Evolutionary conservation across 192 early-diverging fungal genomes (phyloP).

Genomic region (Backusella parvicylindrica): DNA sequence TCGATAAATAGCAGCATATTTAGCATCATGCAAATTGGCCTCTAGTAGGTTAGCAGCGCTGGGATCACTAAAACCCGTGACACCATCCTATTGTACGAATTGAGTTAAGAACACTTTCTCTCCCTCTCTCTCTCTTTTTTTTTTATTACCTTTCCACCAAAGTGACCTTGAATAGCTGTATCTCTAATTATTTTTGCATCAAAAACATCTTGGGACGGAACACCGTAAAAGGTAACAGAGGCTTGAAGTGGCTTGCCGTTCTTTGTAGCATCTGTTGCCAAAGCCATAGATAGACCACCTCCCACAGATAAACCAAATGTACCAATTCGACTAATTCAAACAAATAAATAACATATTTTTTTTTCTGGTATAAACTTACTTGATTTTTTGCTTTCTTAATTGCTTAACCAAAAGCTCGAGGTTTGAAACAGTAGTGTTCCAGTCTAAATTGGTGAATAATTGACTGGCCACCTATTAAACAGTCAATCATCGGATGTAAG

Average conservation of each 20-base stretch:
- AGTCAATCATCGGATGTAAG: background rate
- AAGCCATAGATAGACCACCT: slow-evolving; percentile 38
- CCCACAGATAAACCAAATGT: slow-evolving; percentile 49
- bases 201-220: slow-evolving; percentile 20
- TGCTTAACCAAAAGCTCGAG: slow-evolving; percentile 11
- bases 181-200: slow-evolving; percentile 7
- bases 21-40: background rate
- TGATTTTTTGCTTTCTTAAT: slow-evolving; percentile 18
- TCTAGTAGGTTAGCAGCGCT: slow-evolving; percentile 12
- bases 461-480: slow-evolving; percentile 38
- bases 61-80: slow-evolving; percentile 25
- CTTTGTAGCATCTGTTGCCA: slow-evolving; percentile 31
- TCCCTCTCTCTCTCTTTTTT: background rate
- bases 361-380: background rate
- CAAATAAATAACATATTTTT: background rate
- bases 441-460: slow-evolving; percentile 45
- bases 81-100: slow-evolving; percentile 4
- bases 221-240: slow-evolving; percentile 34
- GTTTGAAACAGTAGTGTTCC: slow-evolving; percentile 31
- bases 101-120: background rate
- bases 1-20: slow-evolving; percentile 18
- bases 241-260: slow-evolving; percentile 18
- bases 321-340: slow-evolving; percentile 34
- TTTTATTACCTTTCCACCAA: slow-evolving; percentile 27
- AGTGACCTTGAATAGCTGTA: slow-evolving; percentile 30